Evolutionary conservation across 1,139 yeast genomes (phyloP).

Genomic region (Protomyces inundatus): DNA sequence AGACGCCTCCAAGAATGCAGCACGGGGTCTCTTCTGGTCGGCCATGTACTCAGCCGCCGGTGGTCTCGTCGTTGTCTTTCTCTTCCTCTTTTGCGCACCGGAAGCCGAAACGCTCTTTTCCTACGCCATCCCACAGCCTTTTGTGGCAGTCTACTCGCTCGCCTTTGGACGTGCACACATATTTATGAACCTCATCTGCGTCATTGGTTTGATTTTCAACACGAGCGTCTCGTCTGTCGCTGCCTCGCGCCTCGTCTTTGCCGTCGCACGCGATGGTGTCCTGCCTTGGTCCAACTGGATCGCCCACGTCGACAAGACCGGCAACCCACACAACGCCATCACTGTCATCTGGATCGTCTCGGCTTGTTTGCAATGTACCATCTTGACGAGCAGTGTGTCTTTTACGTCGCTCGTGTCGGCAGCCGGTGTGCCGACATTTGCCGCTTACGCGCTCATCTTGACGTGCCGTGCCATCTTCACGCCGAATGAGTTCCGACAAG

Average conservation of each 20-base stretch:
- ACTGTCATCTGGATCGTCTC: conserved; percentile 34
- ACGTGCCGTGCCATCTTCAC: conserved; percentile 35
- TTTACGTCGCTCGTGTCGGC: conserved; percentile 36
- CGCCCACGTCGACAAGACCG: conserved; percentile 31
- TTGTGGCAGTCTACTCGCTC: conserved; percentile 34
- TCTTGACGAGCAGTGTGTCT: conserved; percentile 35
- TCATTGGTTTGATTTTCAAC: conserved; percentile 33
- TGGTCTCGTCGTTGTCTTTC: conserved; percentile 50
- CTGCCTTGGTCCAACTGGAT: conserved; percentile 37
- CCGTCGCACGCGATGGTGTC: conserved; percentile 37
- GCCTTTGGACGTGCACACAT: conserved; percentile 36
- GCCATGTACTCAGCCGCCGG: conserved; percentile 53
- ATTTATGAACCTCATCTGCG: conserved; percentile 33
- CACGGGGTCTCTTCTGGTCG: conserved; percentile 52
- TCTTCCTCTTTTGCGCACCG: conserved; percentile 45
- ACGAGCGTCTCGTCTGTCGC: conserved; percentile 35
- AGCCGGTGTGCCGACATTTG: conserved; percentile 36
- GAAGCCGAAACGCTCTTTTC: conserved; percentile 44
- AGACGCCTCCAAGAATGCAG: conserved; percentile 54
- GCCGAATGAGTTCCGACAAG: conserved; percentile 31
- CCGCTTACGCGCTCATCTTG: conserved; percentile 35
- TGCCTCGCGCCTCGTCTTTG: conserved; percentile 36
- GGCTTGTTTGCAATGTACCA: conserved; percentile 34
- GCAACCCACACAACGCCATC: conserved; percentile 35
- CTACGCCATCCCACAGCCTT: conserved; percentile 35